Evolutionary conservation across 2,329 filamentous ascomycete species (phyloP), one percentile per base, ranked within the genome.

Genomic region (Cladosporium oxysporum): DNA sequence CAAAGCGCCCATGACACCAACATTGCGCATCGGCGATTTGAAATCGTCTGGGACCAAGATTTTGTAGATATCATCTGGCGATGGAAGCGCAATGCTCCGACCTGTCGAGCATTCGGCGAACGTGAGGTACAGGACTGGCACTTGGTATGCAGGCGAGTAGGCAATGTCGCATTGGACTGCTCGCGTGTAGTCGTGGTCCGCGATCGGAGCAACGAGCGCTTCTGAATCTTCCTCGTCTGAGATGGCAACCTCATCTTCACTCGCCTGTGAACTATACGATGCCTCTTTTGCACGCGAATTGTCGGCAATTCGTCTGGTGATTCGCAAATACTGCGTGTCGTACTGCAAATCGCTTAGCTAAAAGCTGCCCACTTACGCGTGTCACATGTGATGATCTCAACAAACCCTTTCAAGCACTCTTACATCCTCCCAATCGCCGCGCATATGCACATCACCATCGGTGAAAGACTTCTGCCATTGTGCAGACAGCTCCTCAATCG

Each of bases 61-160:
- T 8, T 71, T 63, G 65, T 80, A 77, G 21, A 82, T 66, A 1
- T 74, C 74, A 6, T 76, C 69, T 67, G 77, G 72, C n/a, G 67
- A 62, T 37, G 59, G 58, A 14, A 63, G 49, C 2, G 61, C 33
- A 1, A 49, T 21, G 50, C 21, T 18, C 5, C 31, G n/a, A 7
- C 44, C 37, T n/a, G 53, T 23, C 12, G 18, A 50, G 2, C 8
- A n/a, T 33, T 74, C 73, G 29, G 68, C 71, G 58, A 79, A 71
- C 26, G 67, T 70, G 65, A 80, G 71, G 69, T 83, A 83, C 10
- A 83, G 72, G 2, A 81, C 77, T 0, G 82, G 82, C 2, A 83
- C 81, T 53, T 75, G 74, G 65, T 83, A 83, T 12, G 75, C 75
- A 23, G 78, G 75, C 2, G 82, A 83, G 31, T 79, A 74, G 16